phyloP scores from a whole-genome alignment of 768 basidiomycete genomes.

The Trametes cingulata region DNA sequence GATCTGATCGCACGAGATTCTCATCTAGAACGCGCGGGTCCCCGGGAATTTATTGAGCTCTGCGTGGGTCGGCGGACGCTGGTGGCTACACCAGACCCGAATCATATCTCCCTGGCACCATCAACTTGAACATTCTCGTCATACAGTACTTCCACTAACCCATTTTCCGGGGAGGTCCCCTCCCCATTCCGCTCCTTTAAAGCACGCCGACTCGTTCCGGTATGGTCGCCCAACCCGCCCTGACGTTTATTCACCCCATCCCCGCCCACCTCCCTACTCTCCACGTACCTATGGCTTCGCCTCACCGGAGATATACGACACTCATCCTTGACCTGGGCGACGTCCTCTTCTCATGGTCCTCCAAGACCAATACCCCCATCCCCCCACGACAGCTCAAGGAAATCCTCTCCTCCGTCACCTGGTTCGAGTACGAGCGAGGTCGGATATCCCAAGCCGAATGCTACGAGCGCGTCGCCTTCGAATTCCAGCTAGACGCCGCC shows the following conservation, averaged over 20 bases:
- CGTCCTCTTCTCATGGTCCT: slow-evolving; percentile 57
- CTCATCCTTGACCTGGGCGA: slow-evolving; percentile 59
- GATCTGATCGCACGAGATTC: slow-evolving; percentile 9
- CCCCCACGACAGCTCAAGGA: slow-evolving; percentile 42
- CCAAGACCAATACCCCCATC: slow-evolving; percentile 45
- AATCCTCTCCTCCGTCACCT: slow-evolving; percentile 49
- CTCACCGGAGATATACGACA: slow-evolving; percentile 24
- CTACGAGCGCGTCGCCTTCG: slow-evolving; percentile 42
- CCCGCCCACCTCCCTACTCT: slow-evolving; percentile 27
- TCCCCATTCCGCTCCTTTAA: slow-evolving; percentile 5
- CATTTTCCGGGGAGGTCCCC: not conserved
- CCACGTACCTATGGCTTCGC: slow-evolving; percentile 21
- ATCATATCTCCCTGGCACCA: slow-evolving; percentile 6
- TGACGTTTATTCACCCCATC: slow-evolving; percentile 1
- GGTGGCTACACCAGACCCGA: slow-evolving; percentile 7
- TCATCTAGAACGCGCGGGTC: slow-evolving; percentile 4
- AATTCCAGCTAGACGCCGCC: slow-evolving; percentile 33
- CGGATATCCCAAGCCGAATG: slow-evolving; percentile 46
- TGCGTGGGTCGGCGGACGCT: slow-evolving; percentile 9
- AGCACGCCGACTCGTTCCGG: not conserved
- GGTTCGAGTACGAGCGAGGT: slow-evolving; percentile 57
- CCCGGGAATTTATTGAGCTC: slow-evolving; percentile 6
- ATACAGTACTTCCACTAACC: not conserved
- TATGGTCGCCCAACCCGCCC: not conserved
- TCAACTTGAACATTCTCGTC: slow-evolving; percentile 6